phyloP scores from a whole-genome alignment of 257 asterid genomes.

The Vinca minor region DNA sequence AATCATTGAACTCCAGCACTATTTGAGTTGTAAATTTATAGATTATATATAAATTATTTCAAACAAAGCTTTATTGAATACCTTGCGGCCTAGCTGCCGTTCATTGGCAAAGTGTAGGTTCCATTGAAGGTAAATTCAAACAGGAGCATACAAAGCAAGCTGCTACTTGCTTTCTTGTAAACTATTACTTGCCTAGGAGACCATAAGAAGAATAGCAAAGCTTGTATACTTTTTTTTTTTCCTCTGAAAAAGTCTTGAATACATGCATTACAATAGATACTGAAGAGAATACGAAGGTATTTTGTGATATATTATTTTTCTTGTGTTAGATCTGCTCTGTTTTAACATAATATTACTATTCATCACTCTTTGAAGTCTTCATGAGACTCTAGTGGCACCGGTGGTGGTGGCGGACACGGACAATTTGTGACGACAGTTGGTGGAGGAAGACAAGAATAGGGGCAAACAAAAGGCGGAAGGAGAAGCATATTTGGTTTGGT shows the following conservation, averaged over 20 bases:
- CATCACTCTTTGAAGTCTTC: too few relatives aligned
- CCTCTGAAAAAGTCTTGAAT: too few relatives aligned
- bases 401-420: neutral
- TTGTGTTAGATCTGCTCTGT: too few relatives aligned
- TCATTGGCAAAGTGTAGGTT: neutral
- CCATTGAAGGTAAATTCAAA: neutral
- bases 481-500: slow-evolving; percentile 3
- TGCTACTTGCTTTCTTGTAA: slow-evolving; percentile 2
- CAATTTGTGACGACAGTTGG: neutral
- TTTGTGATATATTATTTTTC: neutral
- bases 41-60: neutral
- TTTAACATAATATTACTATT: too few relatives aligned
- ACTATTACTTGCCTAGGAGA: neutral
- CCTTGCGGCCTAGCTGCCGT: slow-evolving; percentile 1
- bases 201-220: neutral
- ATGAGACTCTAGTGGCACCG: too few relatives aligned
- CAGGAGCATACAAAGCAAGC: neutral
- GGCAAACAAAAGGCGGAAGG: slow-evolving; percentile 4
- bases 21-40: slow-evolving; percentile 14
- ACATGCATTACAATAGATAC: neutral
- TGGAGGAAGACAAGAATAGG: slow-evolving; percentile 3
- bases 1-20: slow-evolving; percentile 36
- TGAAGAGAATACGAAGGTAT: neutral
- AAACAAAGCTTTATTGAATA: neutral
- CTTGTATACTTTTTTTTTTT: too few relatives aligned